phyloP scores from a whole-genome alignment of 192 early-diverging fungal species.

The Podila minutissima region DNA sequence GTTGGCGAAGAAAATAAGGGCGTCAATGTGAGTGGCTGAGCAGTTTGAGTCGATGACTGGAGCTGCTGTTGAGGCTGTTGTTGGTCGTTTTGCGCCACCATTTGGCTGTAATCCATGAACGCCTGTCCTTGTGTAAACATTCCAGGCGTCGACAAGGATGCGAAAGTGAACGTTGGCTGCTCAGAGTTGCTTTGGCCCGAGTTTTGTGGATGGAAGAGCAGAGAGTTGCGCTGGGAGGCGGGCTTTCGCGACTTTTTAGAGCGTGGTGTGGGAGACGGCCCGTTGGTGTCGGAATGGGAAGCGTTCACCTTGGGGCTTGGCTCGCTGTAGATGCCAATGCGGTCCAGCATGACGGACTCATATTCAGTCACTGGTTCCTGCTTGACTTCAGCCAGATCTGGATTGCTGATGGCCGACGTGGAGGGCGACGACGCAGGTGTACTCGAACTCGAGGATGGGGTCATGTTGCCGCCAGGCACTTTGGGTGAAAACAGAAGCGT shows the following conservation, averaged over 20 bases:
- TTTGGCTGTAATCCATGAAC: slow-evolving; percentile 23
- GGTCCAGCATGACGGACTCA: not conserved
- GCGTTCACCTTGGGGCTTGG: not conserved
- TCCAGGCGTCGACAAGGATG: slow-evolving; percentile 38
- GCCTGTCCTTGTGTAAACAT: slow-evolving; percentile 49
- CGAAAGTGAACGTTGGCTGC: slow-evolving; percentile 18
- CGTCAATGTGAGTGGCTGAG: slow-evolving; percentile 34
- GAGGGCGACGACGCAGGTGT: slow-evolving; percentile 41
- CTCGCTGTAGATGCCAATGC: no score
- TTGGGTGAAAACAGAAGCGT: slow-evolving; percentile 46
- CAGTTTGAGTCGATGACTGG: not conserved
- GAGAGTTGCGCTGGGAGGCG: slow-evolving; percentile 12
- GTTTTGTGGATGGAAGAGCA: slow-evolving; percentile 7
- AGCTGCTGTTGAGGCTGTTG: slow-evolving; percentile 6
- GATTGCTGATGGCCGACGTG: slow-evolving; percentile 19
- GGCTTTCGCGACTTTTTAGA: slow-evolving; percentile 20
- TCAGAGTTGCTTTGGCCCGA: not conserved
- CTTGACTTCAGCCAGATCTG: slow-evolving; percentile 31
- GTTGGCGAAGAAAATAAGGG: slow-evolving; percentile 38
- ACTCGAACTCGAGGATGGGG: slow-evolving; percentile 15
- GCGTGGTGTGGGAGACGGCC: not conserved
- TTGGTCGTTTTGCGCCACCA: slow-evolving; percentile 1
- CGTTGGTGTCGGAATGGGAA: not conserved
- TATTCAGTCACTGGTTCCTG: slow-evolving; percentile 17
- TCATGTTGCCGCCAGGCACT: slow-evolving; percentile 3